phyloP scores from a whole-genome alignment of 768 basidiomycete genomes.

The Lanmaoa rubissima region DNA sequence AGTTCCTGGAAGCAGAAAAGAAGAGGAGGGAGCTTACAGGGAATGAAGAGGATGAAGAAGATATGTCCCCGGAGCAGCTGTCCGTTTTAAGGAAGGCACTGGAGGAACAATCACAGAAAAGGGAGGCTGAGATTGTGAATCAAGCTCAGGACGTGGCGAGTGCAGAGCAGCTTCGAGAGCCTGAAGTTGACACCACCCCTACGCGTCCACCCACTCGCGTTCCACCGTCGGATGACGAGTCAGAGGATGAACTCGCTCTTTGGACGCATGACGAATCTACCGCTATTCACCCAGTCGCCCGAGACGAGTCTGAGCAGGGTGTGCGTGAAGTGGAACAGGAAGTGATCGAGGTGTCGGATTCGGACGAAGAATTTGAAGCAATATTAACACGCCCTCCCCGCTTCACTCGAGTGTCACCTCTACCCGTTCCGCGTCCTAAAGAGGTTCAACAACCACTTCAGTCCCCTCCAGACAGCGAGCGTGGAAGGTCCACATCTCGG shows the following conservation, averaged over 20 bases:
- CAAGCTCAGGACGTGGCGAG: slow-evolving; percentile 4
- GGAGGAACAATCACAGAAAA: slow-evolving; percentile 9
- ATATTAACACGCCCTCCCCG: slow-evolving; percentile 26
- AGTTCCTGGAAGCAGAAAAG: slow-evolving; percentile 66
- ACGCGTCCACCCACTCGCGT: slow-evolving; percentile 9
- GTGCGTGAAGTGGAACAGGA: slow-evolving; percentile 16
- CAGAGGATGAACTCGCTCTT: slow-evolving; percentile 49
- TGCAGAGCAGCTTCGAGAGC: slow-evolving; percentile 1
- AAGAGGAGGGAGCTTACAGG: slow-evolving; percentile 42
- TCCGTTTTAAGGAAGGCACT: slow-evolving; percentile 16
- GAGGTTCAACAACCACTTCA: slow-evolving; percentile 10
- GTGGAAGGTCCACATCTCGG: slow-evolving; percentile 14
- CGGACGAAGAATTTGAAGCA: slow-evolving; percentile 30
- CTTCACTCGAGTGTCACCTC: slow-evolving; percentile 6
- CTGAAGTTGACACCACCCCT: slow-evolving; percentile 17
- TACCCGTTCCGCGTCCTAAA: background rate
- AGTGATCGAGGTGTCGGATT: slow-evolving; percentile 27
- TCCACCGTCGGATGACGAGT: slow-evolving; percentile 28
- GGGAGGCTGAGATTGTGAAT: slow-evolving; percentile 5
- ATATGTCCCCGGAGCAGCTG: slow-evolving; percentile 21
- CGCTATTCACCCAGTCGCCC: slow-evolving; percentile 32
- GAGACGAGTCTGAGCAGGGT: slow-evolving; percentile 18
- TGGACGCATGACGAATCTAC: slow-evolving; percentile 45
- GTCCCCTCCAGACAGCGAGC: slow-evolving; percentile 14
- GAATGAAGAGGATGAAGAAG: slow-evolving; percentile 28